phyloP scores from a whole-genome alignment of 768 basidiomycete species.

The Amanita pallidorosea region DNA sequence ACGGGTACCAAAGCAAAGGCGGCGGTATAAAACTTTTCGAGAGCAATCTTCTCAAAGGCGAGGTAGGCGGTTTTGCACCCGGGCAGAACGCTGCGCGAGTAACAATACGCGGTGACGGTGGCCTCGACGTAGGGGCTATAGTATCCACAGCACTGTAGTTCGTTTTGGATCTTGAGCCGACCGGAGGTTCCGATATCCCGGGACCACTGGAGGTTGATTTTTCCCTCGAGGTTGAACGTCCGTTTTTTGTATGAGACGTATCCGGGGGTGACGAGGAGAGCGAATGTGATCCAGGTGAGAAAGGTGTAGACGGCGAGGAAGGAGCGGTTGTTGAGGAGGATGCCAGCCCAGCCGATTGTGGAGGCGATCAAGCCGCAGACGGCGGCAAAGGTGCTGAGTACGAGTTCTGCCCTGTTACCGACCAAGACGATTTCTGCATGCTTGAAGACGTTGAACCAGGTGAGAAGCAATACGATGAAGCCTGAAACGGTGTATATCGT shows the following conservation, averaged over 20 bases:
- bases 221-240: conserved; percentile 74
- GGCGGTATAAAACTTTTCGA: conserved; percentile 55
- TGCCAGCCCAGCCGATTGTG: conserved; percentile 67
- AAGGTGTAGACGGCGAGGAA: conserved; percentile 77
- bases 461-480: conserved; percentile 57
- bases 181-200: conserved; percentile 45
- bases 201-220: conserved; percentile 73
- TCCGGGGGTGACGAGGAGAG: conserved; percentile 60
- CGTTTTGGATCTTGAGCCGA: conserved; percentile 61
- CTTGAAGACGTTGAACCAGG: conserved; percentile 68
- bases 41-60: conserved; percentile 40
- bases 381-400: conserved; percentile 62
- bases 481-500: conserved; percentile 48
- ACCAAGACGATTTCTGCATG: conserved; percentile 64
- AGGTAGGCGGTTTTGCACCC: conserved; percentile 66
- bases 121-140: conserved; percentile 75
- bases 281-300: conserved; percentile 66
- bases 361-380: conserved; percentile 50
- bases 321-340: conserved; percentile 73
- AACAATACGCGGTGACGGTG: conserved; percentile 64
- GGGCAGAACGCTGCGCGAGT: conserved; percentile 56
- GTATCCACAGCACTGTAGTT: conserved; percentile 73
- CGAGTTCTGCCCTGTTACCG: conserved; percentile 56
- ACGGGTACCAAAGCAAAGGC: conserved; percentile 59
- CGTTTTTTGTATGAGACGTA: conserved; percentile 70